Percentiles rank a stretch among this genome's conserved stretches.
phyloP scores from a whole-genome alignment of 441 rosid genomes.

The Erysimum cheiri region DNA sequence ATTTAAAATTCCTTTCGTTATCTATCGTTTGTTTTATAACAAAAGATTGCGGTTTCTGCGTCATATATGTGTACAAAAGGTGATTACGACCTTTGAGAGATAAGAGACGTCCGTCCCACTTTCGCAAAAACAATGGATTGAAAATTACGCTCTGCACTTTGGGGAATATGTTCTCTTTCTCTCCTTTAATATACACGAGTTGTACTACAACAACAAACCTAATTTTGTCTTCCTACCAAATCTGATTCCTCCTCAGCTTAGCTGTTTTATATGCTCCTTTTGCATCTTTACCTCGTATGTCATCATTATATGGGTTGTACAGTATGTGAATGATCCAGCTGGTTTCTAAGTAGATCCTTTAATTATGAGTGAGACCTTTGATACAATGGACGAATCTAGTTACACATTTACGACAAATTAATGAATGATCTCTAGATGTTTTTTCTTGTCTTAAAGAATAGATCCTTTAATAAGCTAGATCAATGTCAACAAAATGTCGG shows the following conservation, averaged over 20 bases:
- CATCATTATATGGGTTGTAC: constrained; percentile 15
- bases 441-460: no score
- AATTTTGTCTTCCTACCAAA: constrained; percentile 35
- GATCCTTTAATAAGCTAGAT: no score
- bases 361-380: background rate
- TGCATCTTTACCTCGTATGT: constrained; percentile 23
- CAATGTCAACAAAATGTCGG: no score
- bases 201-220: constrained; percentile 19
- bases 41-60: constrained; percentile 38
- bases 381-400: background rate
- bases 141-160: constrained; percentile 17
- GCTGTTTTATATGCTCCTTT: constrained; percentile 11
- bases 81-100: constrained; percentile 38
- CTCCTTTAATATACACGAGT: constrained; percentile 16
- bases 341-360: background rate
- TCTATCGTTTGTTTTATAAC: constrained; percentile 35
- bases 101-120: constrained; percentile 43
- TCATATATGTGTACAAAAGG: constrained; percentile 32
- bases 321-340: background rate
- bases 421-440: background rate
- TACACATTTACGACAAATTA: background rate
- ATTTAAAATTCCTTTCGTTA: constrained; percentile 32
- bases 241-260: constrained; percentile 29
- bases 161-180: constrained; percentile 35
- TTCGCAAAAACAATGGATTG: constrained; percentile 13